Evolutionary conservation across 176 grass and related monocot genomes (phyloP), one percentile per base, ranked within the genome.

Genomic region (Canna indica): DNA sequence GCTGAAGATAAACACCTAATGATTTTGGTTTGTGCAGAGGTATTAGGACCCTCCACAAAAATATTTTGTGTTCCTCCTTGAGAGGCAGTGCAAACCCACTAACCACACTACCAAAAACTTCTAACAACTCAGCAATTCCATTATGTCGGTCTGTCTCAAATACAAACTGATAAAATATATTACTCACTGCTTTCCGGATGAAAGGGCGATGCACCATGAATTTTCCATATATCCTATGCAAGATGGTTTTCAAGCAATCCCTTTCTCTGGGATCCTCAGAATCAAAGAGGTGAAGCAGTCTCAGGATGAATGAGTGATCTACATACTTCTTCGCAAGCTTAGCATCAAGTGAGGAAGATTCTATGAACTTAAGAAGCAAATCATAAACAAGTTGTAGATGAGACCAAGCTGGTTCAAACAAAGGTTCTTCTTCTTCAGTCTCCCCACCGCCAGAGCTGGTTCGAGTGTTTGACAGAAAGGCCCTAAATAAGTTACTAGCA

Each of bases 131-230:
- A 1, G 95, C 86, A 68, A 99, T 88, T 28, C 95, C 95, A 17
- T 99, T 90, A 44, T 88, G 90, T 25, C 86, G 84, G 58, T 90
- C 80, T 15, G 90, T 90, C 82, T 99, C 95, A 5, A 90, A 99
- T 67, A 94, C 80, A 53, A 99, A 99, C 53, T 88, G 84, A 75
- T 88, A 99, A 76, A 99, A 99, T 69, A 99, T 90, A 66, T 94
- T 94, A 76, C 95, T 94, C 3, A 99, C 82, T 39, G 87, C 81
- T 76, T 90, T 99, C 36, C 90, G 86, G 38, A 99, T 88, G 62
- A 94, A 99, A 36, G 95, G 95, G 16, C 90, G 86, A 68, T 99
- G 95, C 3, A 94, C 95, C 95, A 99, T 99, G 80, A 99, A 99
- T 60, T 99, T 99, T 20, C 90, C 90, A 71, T 99, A 99, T 48